Evolutionary conservation across 2,329 filamentous ascomycete genomes (phyloP), one percentile per base, ranked within the genome.

Genomic region (Claviceps sp.): DNA sequence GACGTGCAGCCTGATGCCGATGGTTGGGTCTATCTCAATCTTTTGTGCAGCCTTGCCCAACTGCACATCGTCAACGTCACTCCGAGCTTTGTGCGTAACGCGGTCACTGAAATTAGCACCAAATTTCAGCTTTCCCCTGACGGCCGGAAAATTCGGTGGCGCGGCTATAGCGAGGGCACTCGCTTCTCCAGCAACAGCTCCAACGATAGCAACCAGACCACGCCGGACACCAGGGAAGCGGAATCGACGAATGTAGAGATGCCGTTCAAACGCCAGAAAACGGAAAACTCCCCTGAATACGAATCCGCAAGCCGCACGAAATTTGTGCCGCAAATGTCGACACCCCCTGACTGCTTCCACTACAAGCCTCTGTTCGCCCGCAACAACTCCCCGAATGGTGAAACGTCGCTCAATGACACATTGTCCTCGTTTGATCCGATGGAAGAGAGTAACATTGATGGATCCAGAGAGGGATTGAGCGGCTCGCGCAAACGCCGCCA

Each of bases 11-110:
- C 81, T 0, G 82, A 84, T 51, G 72, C 74, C 0, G 81, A 88
- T 26, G 86, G 86, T 4, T 93, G 87, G 87, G 80, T 91, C 0
- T 91, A 90, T 59, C 69, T 93, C 6, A 93, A 93, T 58, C 68
- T 94, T 1, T 73, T 94, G 1, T 82, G 83, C 62, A 89, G 85
- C 60, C 77, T 94, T 72, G 88, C 88, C 0, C 88, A 94, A 66
- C 70, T 94, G 17, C 88, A 94, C 59, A 91, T 89, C 0, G 76
- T 93, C 58, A 90, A 88, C 53, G 87, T 94, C 1, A 89, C 88
- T 0, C 76, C 83, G 0, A 80, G 84, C 29, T 91, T 91, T 59
- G 81, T 93, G 40, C 82, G 85, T 53, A 78, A 78, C 38, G 85
- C 88, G 0, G 74, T 94, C 1, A 70, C 73, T 0, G 80, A 85